Evolutionary conservation across 1,284 basidiomycete genomes (phyloP).

Genomic region (Golubevia pallescens): DNA sequence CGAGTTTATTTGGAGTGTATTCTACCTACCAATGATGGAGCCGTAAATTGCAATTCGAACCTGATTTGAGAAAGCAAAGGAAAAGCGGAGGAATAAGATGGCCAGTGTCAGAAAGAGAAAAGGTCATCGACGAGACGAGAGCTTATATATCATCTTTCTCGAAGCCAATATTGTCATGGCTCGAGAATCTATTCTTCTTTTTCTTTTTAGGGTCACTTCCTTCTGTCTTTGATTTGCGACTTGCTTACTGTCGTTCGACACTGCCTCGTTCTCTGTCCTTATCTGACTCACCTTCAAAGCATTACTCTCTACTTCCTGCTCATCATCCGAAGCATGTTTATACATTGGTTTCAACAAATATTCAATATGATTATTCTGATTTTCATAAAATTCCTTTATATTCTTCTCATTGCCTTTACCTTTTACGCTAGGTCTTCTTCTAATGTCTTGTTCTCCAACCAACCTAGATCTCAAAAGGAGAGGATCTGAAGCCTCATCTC

Average conservation of each 20-base stretch:
- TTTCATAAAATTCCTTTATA: slow-evolving; percentile 76
- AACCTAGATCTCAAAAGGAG: slow-evolving; percentile 65
- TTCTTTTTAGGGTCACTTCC: background rate
- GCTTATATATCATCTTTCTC: too few relatives aligned
- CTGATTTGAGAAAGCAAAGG: too few relatives aligned
- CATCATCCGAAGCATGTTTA: slow-evolving; percentile 78
- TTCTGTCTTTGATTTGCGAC: slow-evolving; percentile 73
- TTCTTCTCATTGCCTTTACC: slow-evolving; percentile 63
- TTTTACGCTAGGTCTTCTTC: slow-evolving; percentile 58
- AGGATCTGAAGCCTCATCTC: slow-evolving; percentile 64
- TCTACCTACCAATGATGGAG: slow-evolving; percentile 70
- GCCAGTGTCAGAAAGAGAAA: too few relatives aligned
- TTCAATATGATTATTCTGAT: slow-evolving; percentile 85
- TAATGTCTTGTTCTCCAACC: slow-evolving; percentile 64
- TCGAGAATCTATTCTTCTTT: slow-evolving; percentile 3
- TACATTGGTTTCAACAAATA: slow-evolving; percentile 87
- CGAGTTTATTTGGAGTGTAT: too few relatives aligned
- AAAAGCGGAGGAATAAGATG: too few relatives aligned
- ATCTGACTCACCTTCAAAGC: slow-evolving; percentile 63
- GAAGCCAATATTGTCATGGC: too few relatives aligned
- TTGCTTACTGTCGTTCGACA: too few relatives aligned
- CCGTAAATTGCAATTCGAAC: slow-evolving; percentile 86
- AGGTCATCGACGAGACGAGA: too few relatives aligned
- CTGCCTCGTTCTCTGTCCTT: too few relatives aligned
- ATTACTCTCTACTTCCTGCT: slow-evolving; percentile 71